Percentiles rank a stretch among this genome's conserved stretches.
Evolutionary conservation across 306 rosid genomes (phyloP).

Genomic region (Hippophae tibetana): DNA sequence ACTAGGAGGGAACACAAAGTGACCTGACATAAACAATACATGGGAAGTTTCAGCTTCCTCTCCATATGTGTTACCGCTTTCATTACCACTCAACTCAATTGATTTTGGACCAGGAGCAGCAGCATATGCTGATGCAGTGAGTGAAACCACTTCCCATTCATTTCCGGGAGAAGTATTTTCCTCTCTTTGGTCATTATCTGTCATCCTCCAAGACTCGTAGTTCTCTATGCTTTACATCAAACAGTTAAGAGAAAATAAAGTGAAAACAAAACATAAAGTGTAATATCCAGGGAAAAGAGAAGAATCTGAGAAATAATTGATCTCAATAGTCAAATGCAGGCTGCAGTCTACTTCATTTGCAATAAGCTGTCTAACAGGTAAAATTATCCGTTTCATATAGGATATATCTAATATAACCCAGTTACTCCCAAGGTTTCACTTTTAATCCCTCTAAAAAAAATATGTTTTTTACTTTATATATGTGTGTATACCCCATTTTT

Average conservation of each 20-base stretch:
- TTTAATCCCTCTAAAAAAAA: too few species aligned
- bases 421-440: too few species aligned
- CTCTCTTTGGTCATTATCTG: slow-evolving; percentile 56
- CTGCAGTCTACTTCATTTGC: too few species aligned
- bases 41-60: slow-evolving; percentile 66
- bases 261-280: not conserved
- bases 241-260: not conserved
- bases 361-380: too few species aligned
- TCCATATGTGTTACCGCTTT: slow-evolving; percentile 20
- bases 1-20: slow-evolving; percentile 81
- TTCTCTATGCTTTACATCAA: slow-evolving; percentile 2
- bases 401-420: too few species aligned
- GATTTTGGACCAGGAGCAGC: slow-evolving; percentile 68
- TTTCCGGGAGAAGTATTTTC: slow-evolving; percentile 60
- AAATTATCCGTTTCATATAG: too few species aligned
- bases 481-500: too few species aligned
- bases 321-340: not conserved
- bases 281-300: not conserved
- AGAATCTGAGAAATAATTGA: not conserved
- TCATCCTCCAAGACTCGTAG: slow-evolving; percentile 36
- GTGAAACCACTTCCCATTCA: slow-evolving; percentile 97
- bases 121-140: slow-evolving; percentile 85
- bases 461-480: too few species aligned
- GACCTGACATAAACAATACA: slow-evolving; percentile 78
- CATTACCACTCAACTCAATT: slow-evolving; percentile 27